Evolutionary conservation across 352 stramenopile species (phyloP).

Genomic region (Globisporangium ultimum): DNA sequence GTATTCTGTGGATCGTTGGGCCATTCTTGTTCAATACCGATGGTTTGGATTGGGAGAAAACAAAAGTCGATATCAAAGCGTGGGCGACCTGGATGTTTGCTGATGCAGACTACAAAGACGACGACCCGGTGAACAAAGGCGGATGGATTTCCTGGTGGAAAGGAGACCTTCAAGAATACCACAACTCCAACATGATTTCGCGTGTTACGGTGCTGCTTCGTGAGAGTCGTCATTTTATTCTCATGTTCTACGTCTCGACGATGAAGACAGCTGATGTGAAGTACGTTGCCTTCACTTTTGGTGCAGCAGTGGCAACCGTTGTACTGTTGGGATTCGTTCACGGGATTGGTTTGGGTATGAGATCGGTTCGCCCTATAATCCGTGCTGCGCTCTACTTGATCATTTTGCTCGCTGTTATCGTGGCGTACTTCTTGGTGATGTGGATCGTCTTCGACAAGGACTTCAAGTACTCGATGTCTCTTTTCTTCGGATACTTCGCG

Average conservation of each 20-base stretch:
- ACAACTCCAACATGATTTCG: slow-evolving; percentile 66
- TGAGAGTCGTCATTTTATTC: slow-evolving; percentile 68
- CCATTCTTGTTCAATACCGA: slow-evolving; percentile 85
- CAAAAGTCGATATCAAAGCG: slow-evolving; percentile 56
- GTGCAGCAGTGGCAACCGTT: slow-evolving; percentile 47
- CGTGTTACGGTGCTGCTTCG: slow-evolving; percentile 66
- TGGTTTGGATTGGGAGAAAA: slow-evolving; percentile 71
- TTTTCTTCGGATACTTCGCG: slow-evolving; percentile 66
- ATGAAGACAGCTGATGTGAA: slow-evolving; percentile 44
- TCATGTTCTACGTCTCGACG: slow-evolving; percentile 74
- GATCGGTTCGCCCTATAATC: slow-evolving; percentile 31
- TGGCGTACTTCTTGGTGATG: slow-evolving; percentile 49
- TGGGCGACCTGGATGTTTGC: slow-evolving; percentile 78
- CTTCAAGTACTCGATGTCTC: slow-evolving; percentile 38
- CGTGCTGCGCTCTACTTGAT: slow-evolving; percentile 47
- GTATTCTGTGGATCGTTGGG: slow-evolving; percentile 57
- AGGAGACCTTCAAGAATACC: slow-evolving; percentile 52
- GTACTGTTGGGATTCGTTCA: slow-evolving; percentile 45
- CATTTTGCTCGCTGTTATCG: slow-evolving; percentile 24
- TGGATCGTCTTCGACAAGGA: slow-evolving; percentile 33
- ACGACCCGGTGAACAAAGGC: slow-evolving; percentile 56
- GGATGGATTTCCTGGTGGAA: slow-evolving; percentile 81
- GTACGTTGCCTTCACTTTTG: slow-evolving; percentile 44
- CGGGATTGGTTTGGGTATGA: slow-evolving; percentile 41
- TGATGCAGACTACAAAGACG: slow-evolving; percentile 54